These are phyloP conservation scores for Suillus plorans DNA, from an alignment of 768 basidiomycete species.

Conservation along the genomic window DNA sequence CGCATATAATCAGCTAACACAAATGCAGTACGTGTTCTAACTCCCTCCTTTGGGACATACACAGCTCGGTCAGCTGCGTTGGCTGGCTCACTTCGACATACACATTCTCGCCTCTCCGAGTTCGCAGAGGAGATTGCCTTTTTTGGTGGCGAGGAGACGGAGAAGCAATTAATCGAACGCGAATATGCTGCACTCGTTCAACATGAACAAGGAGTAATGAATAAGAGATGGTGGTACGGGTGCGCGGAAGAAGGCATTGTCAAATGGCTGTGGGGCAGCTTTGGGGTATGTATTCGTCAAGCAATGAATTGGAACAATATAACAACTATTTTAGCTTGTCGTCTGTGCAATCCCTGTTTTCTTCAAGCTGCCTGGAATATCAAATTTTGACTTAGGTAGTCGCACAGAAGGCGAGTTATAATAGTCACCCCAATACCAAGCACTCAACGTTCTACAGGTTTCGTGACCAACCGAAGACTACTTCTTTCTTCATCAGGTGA, in stretches of 20 bases:
- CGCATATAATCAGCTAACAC: background rate
- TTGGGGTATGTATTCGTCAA: slow-evolving; percentile 62
- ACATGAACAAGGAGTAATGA: slow-evolving; percentile 81
- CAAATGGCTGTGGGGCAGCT: slow-evolving; percentile 96
- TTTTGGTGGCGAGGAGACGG: slow-evolving; percentile 83
- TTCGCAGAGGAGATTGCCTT: slow-evolving; percentile 89
- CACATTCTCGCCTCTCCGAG: slow-evolving; percentile 88
- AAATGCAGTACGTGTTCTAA: slow-evolving; percentile 75
- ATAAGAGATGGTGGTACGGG: slow-evolving; percentile 84
- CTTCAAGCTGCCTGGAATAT: slow-evolving; percentile 75
- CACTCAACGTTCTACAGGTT: slow-evolving; percentile 49
- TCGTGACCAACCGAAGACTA: slow-evolving; percentile 93
- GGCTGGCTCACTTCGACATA: slow-evolving; percentile 85
- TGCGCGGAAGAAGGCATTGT: slow-evolving; percentile 94
- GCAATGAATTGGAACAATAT: background rate
- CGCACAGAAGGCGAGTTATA: slow-evolving; percentile 76
- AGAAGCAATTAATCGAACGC: slow-evolving; percentile 88
- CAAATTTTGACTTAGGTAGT: slow-evolving; percentile 69
- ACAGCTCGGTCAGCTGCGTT: slow-evolving; percentile 86
- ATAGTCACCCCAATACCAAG: background rate
- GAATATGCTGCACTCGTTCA: slow-evolving; percentile 82
- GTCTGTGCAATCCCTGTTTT: slow-evolving; percentile 95
- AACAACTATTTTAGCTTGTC: slow-evolving; percentile 51
- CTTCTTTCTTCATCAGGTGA: slow-evolving; percentile 82
- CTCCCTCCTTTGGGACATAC: slow-evolving; percentile 91